Percentiles rank a stretch among this genome's conserved stretches.
These are phyloP conservation scores for Tricholoma matsutake DNA, from an alignment of 768 basidiomycete genomes.

Conservation along the genomic window DNA sequence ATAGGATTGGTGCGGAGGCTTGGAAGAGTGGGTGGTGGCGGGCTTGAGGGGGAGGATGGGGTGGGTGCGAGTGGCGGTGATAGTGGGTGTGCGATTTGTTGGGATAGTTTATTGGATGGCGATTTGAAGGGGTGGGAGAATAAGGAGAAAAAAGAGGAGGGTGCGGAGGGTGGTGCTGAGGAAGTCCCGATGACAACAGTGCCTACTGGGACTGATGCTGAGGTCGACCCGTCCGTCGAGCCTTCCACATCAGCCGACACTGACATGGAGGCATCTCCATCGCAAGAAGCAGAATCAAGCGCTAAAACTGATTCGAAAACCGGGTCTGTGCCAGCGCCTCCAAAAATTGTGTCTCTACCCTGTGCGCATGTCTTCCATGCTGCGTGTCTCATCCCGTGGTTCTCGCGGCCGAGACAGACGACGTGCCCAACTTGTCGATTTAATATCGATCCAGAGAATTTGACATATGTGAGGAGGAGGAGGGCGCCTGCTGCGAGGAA, in stretches of 20 bases:
- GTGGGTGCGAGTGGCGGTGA: constrained; percentile 32
- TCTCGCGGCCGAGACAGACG: constrained; percentile 71
- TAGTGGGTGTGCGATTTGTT: constrained; percentile 69
- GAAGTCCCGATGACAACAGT: constrained; percentile 5
- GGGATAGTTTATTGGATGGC: constrained; percentile 60
- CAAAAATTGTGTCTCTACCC: constrained; percentile 64
- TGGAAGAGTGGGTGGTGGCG: constrained; percentile 46
- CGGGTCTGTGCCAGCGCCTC: constrained; percentile 18
- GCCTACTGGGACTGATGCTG: constrained; percentile 2
- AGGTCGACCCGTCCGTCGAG: constrained; percentile 9
- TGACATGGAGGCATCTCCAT: not conserved
- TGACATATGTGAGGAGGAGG: constrained; percentile 45
- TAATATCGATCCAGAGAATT: constrained; percentile 75
- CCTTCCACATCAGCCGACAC: not conserved
- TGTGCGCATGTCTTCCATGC: constrained; percentile 84
- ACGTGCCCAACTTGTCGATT: constrained; percentile 85
- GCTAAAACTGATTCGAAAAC: constrained; percentile 13
- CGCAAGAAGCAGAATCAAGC: not conserved
- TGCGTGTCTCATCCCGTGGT: constrained; percentile 78
- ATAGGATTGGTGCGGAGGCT: constrained; percentile 63
- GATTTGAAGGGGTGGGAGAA: constrained; percentile 30
- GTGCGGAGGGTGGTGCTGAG: constrained; percentile 5
- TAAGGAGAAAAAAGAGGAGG: constrained; percentile 18
- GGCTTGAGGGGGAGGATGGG: constrained; percentile 24
- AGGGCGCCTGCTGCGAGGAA: constrained; percentile 14